Evolutionary conservation across 352 stramenopile genomes (phyloP), one percentile per base, ranked within the genome.

Genomic region (Globisporangium heterothallicum): DNA sequence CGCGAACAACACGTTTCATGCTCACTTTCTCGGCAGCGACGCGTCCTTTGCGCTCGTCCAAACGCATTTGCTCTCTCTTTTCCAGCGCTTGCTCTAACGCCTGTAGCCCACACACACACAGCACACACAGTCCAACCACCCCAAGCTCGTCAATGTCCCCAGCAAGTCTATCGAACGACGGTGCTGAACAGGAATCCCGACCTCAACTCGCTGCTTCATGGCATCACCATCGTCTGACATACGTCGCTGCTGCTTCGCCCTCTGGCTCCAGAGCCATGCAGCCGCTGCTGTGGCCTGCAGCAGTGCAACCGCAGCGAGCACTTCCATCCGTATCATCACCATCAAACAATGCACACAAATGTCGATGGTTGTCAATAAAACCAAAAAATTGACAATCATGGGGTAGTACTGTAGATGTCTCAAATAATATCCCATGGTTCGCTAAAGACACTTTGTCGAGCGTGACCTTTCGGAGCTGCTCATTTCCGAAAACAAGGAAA

Each of bases 11-110:
- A n/a, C n/a, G n/a, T n/a, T n/a, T n/a, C n/a, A n/a, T n/a, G n/a
- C 32, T 46, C 34, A 82, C 74, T 58, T 88, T 84, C 24, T 93
- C 83, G 26, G 83, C 78, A 24, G 75, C 64, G 3, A 89, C 64
- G 4, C 83, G 72, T 0, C 83, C 83, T 51, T 61, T 63, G 13
- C 80, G 73, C 56, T 93, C 83, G 27, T 83, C 67, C 16, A 68
- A 26, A 1, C 83, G 72, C 58, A 81, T 62, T 41, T 70, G 55
- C 42, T 88, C 78, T 46, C 79, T 84, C 44, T 70, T 78, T 19
- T 56, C 50, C 4, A 68, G 54, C 40, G 83, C 62, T 1, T 46
- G 36, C 41, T 81, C 53, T 34, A 86, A 44, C 13, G 66, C 38
- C 72, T 77, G 27, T n/a, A 35, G 5, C 36, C 13, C 38, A 55